Conservation (phyloP, 495 filamentous ascomycete genomes). For the Aspergillus leporis region DNA sequence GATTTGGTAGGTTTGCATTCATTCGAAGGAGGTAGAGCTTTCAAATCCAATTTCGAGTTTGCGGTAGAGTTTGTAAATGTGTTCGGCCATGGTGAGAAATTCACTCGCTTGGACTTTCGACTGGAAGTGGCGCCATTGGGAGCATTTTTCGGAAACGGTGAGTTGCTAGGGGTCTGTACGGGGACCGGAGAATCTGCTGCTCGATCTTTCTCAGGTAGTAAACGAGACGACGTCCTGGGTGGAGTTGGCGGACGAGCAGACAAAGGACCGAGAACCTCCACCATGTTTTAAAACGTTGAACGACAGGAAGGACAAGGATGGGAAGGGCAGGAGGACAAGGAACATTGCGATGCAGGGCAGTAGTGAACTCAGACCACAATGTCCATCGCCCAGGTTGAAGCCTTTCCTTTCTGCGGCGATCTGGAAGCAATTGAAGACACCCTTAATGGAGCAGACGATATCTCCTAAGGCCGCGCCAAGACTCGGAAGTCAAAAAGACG, state of each 20-base stretch:
- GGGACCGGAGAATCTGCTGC: constrained; percentile 32
- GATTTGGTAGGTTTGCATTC: constrained; percentile 74
- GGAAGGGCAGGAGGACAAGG: constrained; percentile 18
- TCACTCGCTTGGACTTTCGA: constrained; percentile 66
- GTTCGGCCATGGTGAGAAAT: constrained; percentile 63
- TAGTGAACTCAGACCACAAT: constrained; percentile 22
- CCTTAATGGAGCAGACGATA: constrained; percentile 10
- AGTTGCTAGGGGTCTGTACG: constrained; percentile 49
- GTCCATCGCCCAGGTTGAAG: constrained; percentile 18
- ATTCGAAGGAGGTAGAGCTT: constrained; percentile 57
- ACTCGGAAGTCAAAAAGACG: constrained; percentile 25
- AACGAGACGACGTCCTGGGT: constrained; percentile 57
- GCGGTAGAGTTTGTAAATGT: constrained; percentile 51
- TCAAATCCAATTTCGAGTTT: constrained; percentile 44
- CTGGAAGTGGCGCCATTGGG: constrained; percentile 37
- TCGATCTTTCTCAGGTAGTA: constrained; percentile 28
- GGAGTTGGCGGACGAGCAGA: constrained; percentile 61
- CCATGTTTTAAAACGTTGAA: constrained; percentile 43
- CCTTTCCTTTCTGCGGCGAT: not conserved
- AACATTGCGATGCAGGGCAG: constrained; percentile 35
- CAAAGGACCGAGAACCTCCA: constrained; percentile 50
- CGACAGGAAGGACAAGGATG: constrained; percentile 18
- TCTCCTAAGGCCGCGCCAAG: constrained; percentile 25
- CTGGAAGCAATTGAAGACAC: constrained; percentile 14
- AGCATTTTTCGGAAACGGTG: constrained; percentile 45